Conservation (phyloP, 768 basidiomycete genomes). For the Suillus hirtellus region DNA sequence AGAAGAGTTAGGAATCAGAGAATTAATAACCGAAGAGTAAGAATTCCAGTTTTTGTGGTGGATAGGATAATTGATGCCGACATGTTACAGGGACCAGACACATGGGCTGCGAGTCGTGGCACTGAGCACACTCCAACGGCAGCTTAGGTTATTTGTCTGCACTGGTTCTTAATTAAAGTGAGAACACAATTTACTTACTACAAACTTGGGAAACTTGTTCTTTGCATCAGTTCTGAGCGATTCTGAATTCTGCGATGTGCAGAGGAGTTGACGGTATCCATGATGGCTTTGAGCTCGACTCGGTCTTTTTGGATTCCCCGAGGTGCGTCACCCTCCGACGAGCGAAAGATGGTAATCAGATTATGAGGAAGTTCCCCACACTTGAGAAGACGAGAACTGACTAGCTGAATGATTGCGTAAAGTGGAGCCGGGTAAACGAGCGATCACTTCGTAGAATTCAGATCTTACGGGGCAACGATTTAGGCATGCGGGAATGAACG, state of each 20-base stretch:
- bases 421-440: not conserved
- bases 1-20: conserved; percentile 42
- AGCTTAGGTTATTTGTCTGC: conserved; percentile 8
- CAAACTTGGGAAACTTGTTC: not conserved
- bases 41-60: conserved; percentile 10
- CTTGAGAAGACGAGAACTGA: not conserved
- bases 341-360: not conserved
- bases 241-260: not conserved
- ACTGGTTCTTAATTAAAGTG: not conserved
- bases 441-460: not conserved
- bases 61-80: not conserved
- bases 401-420: not conserved
- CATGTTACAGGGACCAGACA: conserved; percentile 28
- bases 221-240: not conserved
- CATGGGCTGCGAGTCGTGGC: conserved; percentile 32
- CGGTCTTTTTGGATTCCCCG: not conserved
- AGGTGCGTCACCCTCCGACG: not conserved
- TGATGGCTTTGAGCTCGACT: not conserved
- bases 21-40: conserved; percentile 42
- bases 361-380: not conserved
- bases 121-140: conserved; percentile 30
- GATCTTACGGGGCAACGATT: not conserved
- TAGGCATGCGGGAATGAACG: not conserved
- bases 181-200: not conserved
- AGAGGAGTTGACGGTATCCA: not conserved